These are phyloP conservation scores for Fusarium musae DNA, from an alignment of 2,329 filamentous ascomycete genomes.

Conservation along the genomic window DNA sequence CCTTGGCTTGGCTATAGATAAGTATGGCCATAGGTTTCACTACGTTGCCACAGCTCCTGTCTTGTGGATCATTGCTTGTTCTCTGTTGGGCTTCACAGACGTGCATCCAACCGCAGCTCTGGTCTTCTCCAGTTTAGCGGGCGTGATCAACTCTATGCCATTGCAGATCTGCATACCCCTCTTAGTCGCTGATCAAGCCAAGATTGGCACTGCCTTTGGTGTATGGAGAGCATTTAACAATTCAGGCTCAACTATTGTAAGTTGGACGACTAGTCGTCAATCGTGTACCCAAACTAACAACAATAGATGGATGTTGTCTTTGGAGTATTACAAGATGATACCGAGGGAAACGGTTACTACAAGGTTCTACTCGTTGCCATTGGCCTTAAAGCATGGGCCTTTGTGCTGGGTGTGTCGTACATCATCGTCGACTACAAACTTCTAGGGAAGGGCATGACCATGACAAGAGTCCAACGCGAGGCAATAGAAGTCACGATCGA, in stretches of 20 bases:
- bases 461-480: not conserved
- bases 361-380: not conserved
- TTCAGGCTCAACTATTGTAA: not conserved
- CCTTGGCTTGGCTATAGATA: not conserved
- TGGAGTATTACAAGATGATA: not conserved
- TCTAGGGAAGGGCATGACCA: not conserved
- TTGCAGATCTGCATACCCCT: not conserved
- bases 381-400: not conserved
- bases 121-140: not conserved
- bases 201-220: not conserved
- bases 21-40: not conserved
- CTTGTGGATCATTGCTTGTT: not conserved
- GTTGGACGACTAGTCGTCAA: fast-evolving
- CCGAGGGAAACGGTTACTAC: fast-evolving
- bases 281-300: not conserved
- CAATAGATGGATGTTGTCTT: not conserved
- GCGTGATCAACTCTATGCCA: not conserved
- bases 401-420: not conserved
- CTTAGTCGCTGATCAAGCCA: not conserved
- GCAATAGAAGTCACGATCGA: not conserved
- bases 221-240: not conserved
- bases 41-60: fast-evolving
- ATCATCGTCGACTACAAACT: not conserved
- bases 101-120: not conserved
- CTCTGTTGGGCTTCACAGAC: not conserved